Base-by-base conservation (phyloP, 768 basidiomycete genomes). In the Pleurotus eryngii region DNA sequence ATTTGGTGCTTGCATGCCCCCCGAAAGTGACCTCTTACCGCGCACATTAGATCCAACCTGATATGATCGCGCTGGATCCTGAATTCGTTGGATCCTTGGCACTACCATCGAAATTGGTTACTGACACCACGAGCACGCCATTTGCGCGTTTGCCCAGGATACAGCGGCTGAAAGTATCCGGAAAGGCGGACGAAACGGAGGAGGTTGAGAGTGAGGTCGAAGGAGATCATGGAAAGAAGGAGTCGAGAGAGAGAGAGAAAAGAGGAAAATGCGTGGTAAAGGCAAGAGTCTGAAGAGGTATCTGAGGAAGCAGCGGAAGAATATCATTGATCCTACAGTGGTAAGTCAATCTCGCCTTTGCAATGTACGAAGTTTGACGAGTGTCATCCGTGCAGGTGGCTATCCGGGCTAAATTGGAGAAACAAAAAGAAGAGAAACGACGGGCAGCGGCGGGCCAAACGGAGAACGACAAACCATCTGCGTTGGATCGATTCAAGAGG, bases 251-350 rank as follows among this genome's bases (percentile, higher is more conserved):
- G 85, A 82, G 88, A 81, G 85, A 81, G 86, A 26, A 86, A 85
- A 11, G 86, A 81, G 65, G 78, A 62, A 59, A 46, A 64, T 90
- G 88, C 82, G 93, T 35, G 94, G 95, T 14, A 94, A 87, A 68
- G 84, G 83, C 22, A 94, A 92, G 79, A 89, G 85, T 68, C 67
- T 95, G 67, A 96, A 94, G 71, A 78, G 93, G 76, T 90, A 85
- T 69, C 70, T 97, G 60, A 81, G 91, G 65, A 97, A 95, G 76
- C 90, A 96, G 71, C 84, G 92, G 68, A 94, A 95, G 78, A 97
- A 98, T 65, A 91, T 98, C 48, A 83, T 98, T 60, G 95, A 98
- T 68, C 92, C 92, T 20, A 79, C 81, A 20, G 79, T 82, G 20
- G 89, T 89, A 59, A 55, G 81, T 46, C 26, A 7, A 14, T 40